Percentiles rank a stretch among this genome's conserved stretches.
Evolutionary conservation across 805 yeast genomes (phyloP).

Genomic region (Starmerella potacharoeniae): DNA sequence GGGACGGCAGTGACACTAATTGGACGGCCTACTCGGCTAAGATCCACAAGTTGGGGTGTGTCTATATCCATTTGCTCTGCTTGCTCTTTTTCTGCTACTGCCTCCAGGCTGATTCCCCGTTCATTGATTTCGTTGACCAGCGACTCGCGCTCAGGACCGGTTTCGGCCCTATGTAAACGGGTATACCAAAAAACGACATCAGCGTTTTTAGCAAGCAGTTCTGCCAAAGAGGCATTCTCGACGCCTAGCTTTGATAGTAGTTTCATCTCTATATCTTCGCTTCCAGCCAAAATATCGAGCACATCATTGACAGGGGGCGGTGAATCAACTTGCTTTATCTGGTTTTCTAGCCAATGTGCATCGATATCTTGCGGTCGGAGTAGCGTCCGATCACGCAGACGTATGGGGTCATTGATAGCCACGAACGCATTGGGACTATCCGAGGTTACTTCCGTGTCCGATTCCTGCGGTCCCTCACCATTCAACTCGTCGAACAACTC

Average conservation of each 20-base stretch:
- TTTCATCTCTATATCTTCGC: constrained; percentile 34
- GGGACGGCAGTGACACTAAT: constrained; percentile 53
- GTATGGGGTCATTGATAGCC: constrained; percentile 12
- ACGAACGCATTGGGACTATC: constrained; percentile 8
- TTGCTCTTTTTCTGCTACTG: not conserved
- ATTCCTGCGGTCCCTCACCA: constrained; percentile 9
- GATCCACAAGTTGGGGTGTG: constrained; percentile 44
- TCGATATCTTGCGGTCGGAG: constrained; percentile 35
- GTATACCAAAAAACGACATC: constrained; percentile 45
- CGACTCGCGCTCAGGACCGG: constrained; percentile 30
- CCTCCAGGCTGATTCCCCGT: constrained; percentile 9
- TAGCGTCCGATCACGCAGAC: constrained; percentile 5
- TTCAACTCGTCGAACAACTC: constrained; percentile 28
- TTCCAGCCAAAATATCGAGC: constrained; percentile 29
- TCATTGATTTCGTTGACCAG: constrained; percentile 27
- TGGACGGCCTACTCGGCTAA: constrained; percentile 65
- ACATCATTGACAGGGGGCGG: constrained; percentile 23
- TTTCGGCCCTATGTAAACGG: constrained; percentile 32
- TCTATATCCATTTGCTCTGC: constrained; percentile 22
- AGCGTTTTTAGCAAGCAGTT: constrained; percentile 41
- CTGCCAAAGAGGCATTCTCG: constrained; percentile 41
- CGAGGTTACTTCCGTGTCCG: not conserved
- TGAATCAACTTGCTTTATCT: constrained; percentile 24
- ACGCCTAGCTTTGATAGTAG: constrained; percentile 43
- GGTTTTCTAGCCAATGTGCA: constrained; percentile 41